These are phyloP conservation scores for Debaryomyces singareniensis DNA, from an alignment of 1,139 yeast species.

Conservation along the genomic window DNA sequence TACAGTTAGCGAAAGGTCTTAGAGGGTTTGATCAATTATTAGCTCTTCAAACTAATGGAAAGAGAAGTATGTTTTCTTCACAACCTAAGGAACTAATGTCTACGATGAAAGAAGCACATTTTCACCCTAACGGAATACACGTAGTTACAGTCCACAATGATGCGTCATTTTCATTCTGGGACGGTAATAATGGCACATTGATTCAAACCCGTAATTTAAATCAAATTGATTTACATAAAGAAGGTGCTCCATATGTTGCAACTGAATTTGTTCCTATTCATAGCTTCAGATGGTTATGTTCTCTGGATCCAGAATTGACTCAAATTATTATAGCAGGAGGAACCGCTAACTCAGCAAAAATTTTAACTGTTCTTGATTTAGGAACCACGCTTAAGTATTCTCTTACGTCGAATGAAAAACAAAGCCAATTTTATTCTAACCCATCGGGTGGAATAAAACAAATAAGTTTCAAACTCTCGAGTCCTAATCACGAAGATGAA, in stretches of 20 bases:
- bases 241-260: constrained; percentile 24
- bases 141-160: constrained; percentile 73
- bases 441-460: constrained; percentile 44
- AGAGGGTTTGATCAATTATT: constrained; percentile 29
- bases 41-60: constrained; percentile 33
- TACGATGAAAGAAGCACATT: constrained; percentile 55
- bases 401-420: constrained; percentile 74
- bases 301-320: constrained; percentile 75
- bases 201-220: constrained; percentile 69
- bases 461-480: constrained; percentile 16
- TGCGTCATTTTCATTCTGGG: constrained; percentile 89
- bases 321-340: constrained; percentile 71
- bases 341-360: constrained; percentile 44
- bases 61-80: constrained; percentile 37
- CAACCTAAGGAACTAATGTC: constrained; percentile 40
- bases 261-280: constrained; percentile 28
- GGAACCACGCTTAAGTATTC: constrained; percentile 78
- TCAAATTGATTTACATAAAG: constrained; percentile 59
- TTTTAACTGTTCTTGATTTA: constrained; percentile 62
- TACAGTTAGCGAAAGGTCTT: constrained; percentile 37
- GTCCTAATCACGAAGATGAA: constrained; percentile 16
- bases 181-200: constrained; percentile 66
- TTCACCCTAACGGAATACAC: constrained; percentile 93
- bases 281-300: constrained; percentile 65
- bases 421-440: constrained; percentile 67